These are phyloP conservation scores for Penicillium sp. DNA, from an alignment of 2,329 filamentous ascomycete genomes.

Conservation along the genomic window DNA sequence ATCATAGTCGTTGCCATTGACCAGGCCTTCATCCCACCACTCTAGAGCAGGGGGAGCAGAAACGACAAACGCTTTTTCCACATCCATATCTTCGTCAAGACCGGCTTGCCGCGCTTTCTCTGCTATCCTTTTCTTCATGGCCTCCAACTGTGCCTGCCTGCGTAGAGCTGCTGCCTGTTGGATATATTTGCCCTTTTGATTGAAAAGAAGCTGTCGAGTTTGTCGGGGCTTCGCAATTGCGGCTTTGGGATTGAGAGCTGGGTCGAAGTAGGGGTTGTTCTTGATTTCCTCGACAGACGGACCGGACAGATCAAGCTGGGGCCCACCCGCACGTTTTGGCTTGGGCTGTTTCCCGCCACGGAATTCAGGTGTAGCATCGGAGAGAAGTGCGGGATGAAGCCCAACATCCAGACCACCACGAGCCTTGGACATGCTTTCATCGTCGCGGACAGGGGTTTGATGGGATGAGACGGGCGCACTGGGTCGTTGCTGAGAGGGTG, in stretches of 20 bases:
- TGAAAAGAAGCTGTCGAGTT: slow-evolving; percentile 79
- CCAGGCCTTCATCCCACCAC: slow-evolving; percentile 94
- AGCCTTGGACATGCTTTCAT: slow-evolving; percentile 51
- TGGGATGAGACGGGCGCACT: slow-evolving; percentile 37
- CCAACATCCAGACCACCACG: slow-evolving; percentile 71
- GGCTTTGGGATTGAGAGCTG: slow-evolving; percentile 61
- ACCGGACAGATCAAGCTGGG: slow-evolving; percentile 54
- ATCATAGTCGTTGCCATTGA: slow-evolving; percentile 73
- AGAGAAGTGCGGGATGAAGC: slow-evolving; percentile 70
- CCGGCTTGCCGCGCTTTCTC: slow-evolving; percentile 84
- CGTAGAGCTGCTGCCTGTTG: slow-evolving; percentile 87
- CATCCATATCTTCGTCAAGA: slow-evolving; percentile 84
- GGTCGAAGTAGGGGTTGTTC: slow-evolving; percentile 81
- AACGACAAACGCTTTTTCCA: slow-evolving; percentile 85
- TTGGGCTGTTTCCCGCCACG: slow-evolving; percentile 49
- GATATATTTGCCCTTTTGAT: slow-evolving; percentile 96
- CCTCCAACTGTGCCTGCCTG: slow-evolving; percentile 82
- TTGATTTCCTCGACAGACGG: slow-evolving; percentile 59
- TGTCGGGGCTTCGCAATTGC: slow-evolving; percentile 62
- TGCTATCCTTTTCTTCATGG: slow-evolving; percentile 91
- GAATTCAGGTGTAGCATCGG: slow-evolving; percentile 48
- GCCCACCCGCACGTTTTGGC: slow-evolving; percentile 53
- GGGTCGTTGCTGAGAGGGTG: slow-evolving; percentile 48
- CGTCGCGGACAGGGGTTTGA: slow-evolving; percentile 48
- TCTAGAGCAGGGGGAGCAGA: slow-evolving; percentile 83